Conservation (phyloP, 2,329 filamentous ascomycete genomes). For the Xylariaceae sp. region DNA sequence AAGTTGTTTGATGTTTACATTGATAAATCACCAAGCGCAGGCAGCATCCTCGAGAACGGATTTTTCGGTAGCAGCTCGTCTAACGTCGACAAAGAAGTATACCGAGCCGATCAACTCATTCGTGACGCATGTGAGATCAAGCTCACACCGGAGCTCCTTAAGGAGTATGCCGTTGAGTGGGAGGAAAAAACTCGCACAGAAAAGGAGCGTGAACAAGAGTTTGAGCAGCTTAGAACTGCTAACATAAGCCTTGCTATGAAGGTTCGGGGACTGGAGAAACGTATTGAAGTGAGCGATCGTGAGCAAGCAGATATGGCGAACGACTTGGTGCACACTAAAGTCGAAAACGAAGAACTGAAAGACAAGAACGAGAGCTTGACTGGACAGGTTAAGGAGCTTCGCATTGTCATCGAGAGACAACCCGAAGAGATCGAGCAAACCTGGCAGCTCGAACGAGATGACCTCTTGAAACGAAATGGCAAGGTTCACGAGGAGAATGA, state of each 20-base stretch:
- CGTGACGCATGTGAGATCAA: conserved; percentile 86
- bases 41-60: conserved; percentile 87
- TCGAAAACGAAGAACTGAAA: conserved; percentile 82
- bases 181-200: conserved; percentile 82
- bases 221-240: conserved; percentile 64
- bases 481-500: conserved; percentile 94
- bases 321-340: conserved; percentile 84
- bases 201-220: conserved; percentile 74
- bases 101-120: conserved; percentile 88
- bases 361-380: conserved; percentile 87
- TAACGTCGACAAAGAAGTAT: conserved; percentile 91
- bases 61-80: conserved; percentile 92
- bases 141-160: conserved; percentile 76
- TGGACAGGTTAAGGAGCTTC: conserved; percentile 78
- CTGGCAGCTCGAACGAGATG: conserved; percentile 79
- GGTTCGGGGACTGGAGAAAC: conserved; percentile 80
- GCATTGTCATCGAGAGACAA: conserved; percentile 82
- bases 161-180: conserved; percentile 80
- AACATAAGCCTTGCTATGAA: conserved; percentile 65
- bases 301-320: conserved; percentile 90
- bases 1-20: conserved; percentile 95
- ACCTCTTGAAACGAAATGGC: conserved; percentile 84
- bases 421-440: conserved; percentile 79
- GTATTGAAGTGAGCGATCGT: conserved; percentile 78
- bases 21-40: conserved; percentile 86